Base-by-base conservation (phyloP, 305 asterid genomes). In the Fraxinus velutina region DNA sequence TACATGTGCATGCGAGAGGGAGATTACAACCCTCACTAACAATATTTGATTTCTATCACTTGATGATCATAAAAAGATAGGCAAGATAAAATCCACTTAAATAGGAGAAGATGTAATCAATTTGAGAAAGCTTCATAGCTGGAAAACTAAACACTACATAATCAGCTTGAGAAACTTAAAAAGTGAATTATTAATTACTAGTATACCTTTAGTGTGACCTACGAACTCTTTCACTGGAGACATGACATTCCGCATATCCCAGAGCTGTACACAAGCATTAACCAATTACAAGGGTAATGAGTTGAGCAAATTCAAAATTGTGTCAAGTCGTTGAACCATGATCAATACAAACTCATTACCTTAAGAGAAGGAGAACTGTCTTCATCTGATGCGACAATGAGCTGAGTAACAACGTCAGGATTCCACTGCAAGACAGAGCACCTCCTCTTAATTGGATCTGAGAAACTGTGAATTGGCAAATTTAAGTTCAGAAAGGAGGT, bases 381-480 rank as follows among this genome's bases (percentile, higher is more conserved):
- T 84, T 96, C 99, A 86, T 96, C 99, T 34, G 99, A 94, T 86
- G 99, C 98, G 85, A 96, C 98, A 81, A 94, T 87, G 27, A 96
- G 97, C 88, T 94, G 98, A 47, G 98, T 96, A 17, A 97, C 97
- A 87, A 92, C 78, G 81, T 94, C 97, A 4, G 99, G 99, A 86
- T 96, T 86, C 99, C 99, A 96, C 92, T 96, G 99, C 92, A 96
- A 86, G 84, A 93, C 99, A 86, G 98, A 94, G 92, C 98, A 92
- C 85, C 99, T 88, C 88, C 97, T 91, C 91, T 91, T 91, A 72
- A 86, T 73, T 79, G 98, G 86, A 84, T 96, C 99, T 12, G 94
- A 70, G 88, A 96, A 96, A 90, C 99, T 96, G 97, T 87, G 77
- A 77, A 44, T 81, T 78, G 27, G 74, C 86, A 84, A 83, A 79